Evolutionary conservation across 495 filamentous ascomycete species (phyloP), one percentile per base, ranked within the genome.

Genomic region (Daldinia vernicosa): DNA sequence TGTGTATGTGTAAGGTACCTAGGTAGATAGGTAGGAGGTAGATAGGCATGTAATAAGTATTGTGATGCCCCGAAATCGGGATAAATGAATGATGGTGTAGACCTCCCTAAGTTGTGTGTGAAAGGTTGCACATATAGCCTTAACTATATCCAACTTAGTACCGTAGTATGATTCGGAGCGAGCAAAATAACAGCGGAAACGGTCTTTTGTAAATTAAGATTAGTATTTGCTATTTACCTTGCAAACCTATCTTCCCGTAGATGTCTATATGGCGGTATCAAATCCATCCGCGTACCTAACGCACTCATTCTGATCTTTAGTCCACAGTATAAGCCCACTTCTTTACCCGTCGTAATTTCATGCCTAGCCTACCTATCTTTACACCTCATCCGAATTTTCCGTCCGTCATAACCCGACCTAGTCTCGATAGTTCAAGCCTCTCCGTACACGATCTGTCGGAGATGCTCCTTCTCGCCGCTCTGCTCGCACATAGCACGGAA

Each of bases 401-500:
- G 24, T 17, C 27, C 26, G 12, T 30, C 12, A 27, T 53, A n/a
- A n/a, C 50, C 50, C 27, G 24, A 17, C 28, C 24, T 27, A 55
- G 17, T 12, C 33, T 50, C n/a, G 4, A 61, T 50, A 37, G 28
- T 40, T 63, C 53, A 72, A 67, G 22, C 52, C 69, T 80, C 75
- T 17, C 78, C 78, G 68, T 80, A 81, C 40, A 88, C 81, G 68
- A 91, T 86, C 54, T 78, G 80, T 67, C 84, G 84, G 71, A 94
- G 63, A 68, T 84, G 81, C 2, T 85, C 85, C 78, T 76, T 85
- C 83, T 94, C 92, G 1, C 91, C 92, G 78, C 89, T 92, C 78
- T 90, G 88, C 68, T 90, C 86, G 52, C 92, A 91, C 87, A 96
- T 88, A 33, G 84, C 89, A 68, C 85, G 82, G 75, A 94, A 95